Base-by-base conservation (phyloP, 352 stramenopile species). In the Poterioochromonas sp. region DNA sequence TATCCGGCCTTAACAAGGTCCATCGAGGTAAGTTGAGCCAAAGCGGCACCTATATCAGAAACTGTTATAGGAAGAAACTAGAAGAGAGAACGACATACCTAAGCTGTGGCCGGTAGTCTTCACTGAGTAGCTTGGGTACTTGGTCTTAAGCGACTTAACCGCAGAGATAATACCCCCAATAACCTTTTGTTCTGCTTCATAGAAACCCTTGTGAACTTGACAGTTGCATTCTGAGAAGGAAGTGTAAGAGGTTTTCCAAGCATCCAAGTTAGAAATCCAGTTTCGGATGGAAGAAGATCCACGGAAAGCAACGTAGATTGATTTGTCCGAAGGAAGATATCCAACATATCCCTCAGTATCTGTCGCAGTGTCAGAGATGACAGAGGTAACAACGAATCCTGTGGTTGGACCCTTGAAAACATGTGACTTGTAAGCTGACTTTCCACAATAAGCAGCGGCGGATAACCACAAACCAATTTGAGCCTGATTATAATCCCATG, bases 361-460 rank as follows among this genome's bases (percentile, higher is more conserved):
- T 2, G 8, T 1, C 37, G 37, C 15, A 15, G 65, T 35, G 29
- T 74, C 65, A n/a, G 1, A 40, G 8, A 74, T 74, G 11, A 35
- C 20, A 39, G 2, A 15, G 2, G 41, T 54, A 12, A 37, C 1
- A 35, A 40, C 29, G 40, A 74, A 74, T 51, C 65, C 65, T 35
- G 39, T n/a, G 8, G 41, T 51, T 8, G 37, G 39, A 39, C 65
- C 65, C 32, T 74, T 74, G 53, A 54, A 74, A 15, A 58, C 22
- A 51, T 71, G 62, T 5, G 62, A 47, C 5, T 12, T 44, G 41
- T 71, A 71, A 41, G n/a, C 18, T 26, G 11, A 8, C 32, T 71
- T 71, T 5, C 62, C 65, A 74, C 65, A 74, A 35, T 74, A 74
- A n/a, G 65, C 65, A 35, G 65, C 65, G 22, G 18, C 65, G 8